Evolutionary conservation across 2,329 filamentous ascomycete genomes (phyloP).

Genomic region (Fusarium incarnatum): DNA sequence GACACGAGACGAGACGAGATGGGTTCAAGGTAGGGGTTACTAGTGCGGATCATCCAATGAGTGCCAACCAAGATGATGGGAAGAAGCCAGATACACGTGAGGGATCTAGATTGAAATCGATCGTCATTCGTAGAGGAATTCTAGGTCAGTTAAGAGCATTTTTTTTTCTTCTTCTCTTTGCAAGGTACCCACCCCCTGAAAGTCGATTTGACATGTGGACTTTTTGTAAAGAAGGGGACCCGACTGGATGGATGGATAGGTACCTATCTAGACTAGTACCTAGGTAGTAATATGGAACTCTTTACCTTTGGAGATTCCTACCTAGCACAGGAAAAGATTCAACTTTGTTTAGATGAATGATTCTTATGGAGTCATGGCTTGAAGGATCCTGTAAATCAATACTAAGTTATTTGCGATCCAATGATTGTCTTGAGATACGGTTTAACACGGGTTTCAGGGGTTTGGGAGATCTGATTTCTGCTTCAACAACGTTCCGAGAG

Average conservation of each 20-base stretch:
- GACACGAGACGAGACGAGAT: neutral
- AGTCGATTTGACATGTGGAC: conserved; percentile 25
- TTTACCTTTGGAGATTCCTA: neutral
- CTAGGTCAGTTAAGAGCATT: conserved; percentile 15
- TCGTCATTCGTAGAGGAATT: conserved; percentile 22
- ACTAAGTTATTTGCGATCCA: neutral
- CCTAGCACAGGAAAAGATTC: neutral
- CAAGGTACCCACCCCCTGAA: conserved; percentile 27
- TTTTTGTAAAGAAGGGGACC: conserved; percentile 2
- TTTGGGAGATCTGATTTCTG: neutral
- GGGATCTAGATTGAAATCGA: conserved; percentile 26
- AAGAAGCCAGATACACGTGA: conserved; percentile 27
- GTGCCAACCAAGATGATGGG: conserved; percentile 14
- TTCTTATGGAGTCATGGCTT: no score
- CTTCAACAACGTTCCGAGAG: neutral
- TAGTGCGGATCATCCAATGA: conserved; percentile 26
- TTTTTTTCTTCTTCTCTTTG: neutral
- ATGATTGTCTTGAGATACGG: neutral
- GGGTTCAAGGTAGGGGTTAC: conserved; percentile 5
- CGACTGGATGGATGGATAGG: neutral
- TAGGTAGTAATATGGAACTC: neutral
- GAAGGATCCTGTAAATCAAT: neutral
- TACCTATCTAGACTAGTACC: neutral
- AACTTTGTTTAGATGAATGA: neutral
- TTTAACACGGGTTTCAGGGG: neutral